phyloP scores from a whole-genome alignment of 108 stramenopile genomes.

The Skeletonema marinoi region DNA sequence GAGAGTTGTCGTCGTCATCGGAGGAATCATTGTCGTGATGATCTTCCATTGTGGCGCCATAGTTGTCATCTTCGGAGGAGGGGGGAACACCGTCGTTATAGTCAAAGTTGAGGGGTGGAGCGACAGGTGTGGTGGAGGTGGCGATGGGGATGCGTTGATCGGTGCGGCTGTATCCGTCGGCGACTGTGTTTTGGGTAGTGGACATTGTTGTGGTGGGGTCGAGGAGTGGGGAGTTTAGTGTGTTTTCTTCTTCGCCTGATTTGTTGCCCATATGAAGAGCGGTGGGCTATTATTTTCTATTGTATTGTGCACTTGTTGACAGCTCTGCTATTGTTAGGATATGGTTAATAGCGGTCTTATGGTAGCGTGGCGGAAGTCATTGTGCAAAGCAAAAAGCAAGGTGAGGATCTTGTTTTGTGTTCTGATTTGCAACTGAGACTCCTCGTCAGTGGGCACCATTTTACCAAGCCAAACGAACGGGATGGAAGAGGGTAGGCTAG shows the following conservation, averaged over 20 bases:
- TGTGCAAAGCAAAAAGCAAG: no score
- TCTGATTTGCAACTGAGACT: no score
- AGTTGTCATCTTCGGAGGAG: background rate
- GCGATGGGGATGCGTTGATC: constrained; percentile 44
- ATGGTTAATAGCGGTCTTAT: no score
- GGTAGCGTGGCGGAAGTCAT: no score
- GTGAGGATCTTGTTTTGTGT: no score
- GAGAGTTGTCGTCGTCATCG: background rate
- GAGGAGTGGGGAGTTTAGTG: background rate
- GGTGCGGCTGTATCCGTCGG: constrained; percentile 52
- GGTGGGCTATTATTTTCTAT: no score
- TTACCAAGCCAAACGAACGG: no score
- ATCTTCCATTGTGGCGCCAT: constrained; percentile 10
- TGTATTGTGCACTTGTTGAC: background rate
- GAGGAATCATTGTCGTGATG: background rate
- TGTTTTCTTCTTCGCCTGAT: no score
- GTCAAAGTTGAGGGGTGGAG: constrained; percentile 45
- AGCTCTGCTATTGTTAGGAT: no score
- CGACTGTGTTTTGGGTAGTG: constrained; percentile 33
- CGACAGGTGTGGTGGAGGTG: constrained; percentile 45
- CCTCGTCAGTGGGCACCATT: background rate
- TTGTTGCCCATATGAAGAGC: background rate
- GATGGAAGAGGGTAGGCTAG: no score
- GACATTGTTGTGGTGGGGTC: background rate
- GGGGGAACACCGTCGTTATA: constrained; percentile 41